A percentile compares a stretch with the other conserved stretches of the same genome.
Conservation (phyloP, 805 yeast species). For the Candida tammaniensis region DNA sequence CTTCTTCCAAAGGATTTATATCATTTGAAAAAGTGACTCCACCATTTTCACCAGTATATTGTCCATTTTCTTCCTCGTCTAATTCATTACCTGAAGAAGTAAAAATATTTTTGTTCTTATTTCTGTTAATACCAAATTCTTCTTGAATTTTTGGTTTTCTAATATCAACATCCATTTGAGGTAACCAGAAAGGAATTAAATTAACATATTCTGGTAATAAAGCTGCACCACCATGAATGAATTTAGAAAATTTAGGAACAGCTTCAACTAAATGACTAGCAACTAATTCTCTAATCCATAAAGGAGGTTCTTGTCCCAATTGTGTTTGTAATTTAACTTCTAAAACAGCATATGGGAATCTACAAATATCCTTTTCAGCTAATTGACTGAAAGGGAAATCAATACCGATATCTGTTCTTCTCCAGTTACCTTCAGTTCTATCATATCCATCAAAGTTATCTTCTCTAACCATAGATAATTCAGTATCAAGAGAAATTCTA, state of each 20-base stretch:
- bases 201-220: conserved; percentile 79
- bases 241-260: conserved; percentile 90
- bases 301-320: conserved; percentile 98
- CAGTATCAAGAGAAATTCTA: conserved; percentile 96
- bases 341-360: conserved; percentile 96
- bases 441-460: conserved; percentile 93
- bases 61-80: conserved; percentile 62
- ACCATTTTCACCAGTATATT: conserved; percentile 11
- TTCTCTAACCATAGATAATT: conserved; percentile 95
- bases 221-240: conserved; percentile 93
- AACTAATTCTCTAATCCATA: conserved; percentile 92
- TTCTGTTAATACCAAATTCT: conserved; percentile 61
- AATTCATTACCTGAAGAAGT: conserved; percentile 53
- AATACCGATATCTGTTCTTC: conserved; percentile 97
- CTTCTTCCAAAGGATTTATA: conserved; percentile 46
- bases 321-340: conserved; percentile 98
- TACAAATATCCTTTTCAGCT: conserved; percentile 78
- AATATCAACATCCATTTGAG: conserved; percentile 95
- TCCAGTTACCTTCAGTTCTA: conserved; percentile 92
- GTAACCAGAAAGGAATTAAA: conserved; percentile 93
- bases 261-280: conserved; percentile 88
- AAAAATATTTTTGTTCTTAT: conserved; percentile 21
- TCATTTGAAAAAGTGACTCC: conserved; percentile 45
- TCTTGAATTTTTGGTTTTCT: conserved; percentile 74
- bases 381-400: conserved; percentile 92